Conservation (phyloP, 345 rosid species). For the Tarenaya hassleriana region DNA sequence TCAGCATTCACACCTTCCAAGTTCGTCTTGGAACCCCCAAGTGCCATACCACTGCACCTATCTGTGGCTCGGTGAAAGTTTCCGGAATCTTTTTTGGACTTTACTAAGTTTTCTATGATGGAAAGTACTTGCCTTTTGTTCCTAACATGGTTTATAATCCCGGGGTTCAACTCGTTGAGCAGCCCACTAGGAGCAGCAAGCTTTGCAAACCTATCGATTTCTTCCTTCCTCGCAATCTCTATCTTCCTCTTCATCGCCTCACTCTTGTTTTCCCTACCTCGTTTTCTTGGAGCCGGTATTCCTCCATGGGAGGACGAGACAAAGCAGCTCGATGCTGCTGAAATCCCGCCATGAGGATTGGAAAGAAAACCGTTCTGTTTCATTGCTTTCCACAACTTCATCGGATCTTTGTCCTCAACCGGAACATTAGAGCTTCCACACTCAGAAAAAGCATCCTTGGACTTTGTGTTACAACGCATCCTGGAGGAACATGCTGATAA, state of each 20-base stretch:
- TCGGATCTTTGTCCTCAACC: slow-evolving; percentile 47
- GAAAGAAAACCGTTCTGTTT: slow-evolving; percentile 86
- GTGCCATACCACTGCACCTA: slow-evolving; percentile 3
- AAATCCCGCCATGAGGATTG: slow-evolving; percentile 23
- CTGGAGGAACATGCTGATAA: slow-evolving; percentile 31
- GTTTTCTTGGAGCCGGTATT: slow-evolving; percentile 65
- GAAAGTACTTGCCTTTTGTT: slow-evolving; percentile 93
- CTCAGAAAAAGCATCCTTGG: slow-evolving; percentile 47
- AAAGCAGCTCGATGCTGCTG: slow-evolving; percentile 17
- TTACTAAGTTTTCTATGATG: slow-evolving; percentile 67
- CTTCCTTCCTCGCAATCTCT: slow-evolving; percentile 74
- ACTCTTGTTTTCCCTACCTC: slow-evolving; percentile 53
- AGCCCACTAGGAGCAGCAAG: slow-evolving; percentile 89
- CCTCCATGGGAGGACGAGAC: slow-evolving; percentile 56
- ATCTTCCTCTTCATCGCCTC: slow-evolving; percentile 43
- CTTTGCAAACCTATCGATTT: slow-evolving; percentile 68
- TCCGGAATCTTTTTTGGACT: slow-evolving; percentile 38
- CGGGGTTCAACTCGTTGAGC: slow-evolving; percentile 81
- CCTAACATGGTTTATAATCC: slow-evolving; percentile 88
- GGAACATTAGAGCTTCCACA: slow-evolving; percentile 62
- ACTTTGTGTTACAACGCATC: slow-evolving; percentile 21
- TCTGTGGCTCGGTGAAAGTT: slow-evolving; percentile 11
- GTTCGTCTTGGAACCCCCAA: slow-evolving; percentile 9
- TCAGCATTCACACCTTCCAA: slow-evolving; percentile 18
- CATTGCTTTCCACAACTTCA: slow-evolving; percentile 78